Evolutionary conservation across 257 asterid genomes (phyloP), one percentile per base, ranked within the genome.

Genomic region (Mentha longifolia): DNA sequence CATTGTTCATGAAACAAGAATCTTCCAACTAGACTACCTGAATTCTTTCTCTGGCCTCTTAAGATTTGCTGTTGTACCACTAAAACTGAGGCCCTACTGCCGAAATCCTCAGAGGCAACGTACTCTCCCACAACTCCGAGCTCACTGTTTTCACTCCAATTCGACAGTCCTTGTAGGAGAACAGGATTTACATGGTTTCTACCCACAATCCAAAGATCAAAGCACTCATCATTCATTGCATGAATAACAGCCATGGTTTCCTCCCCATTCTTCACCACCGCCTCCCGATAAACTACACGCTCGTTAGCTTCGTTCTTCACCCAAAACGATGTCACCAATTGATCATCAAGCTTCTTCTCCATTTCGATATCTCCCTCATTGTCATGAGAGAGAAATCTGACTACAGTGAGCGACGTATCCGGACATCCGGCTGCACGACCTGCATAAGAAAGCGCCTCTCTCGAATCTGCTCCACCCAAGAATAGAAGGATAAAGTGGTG

Each of bases 281-380:
- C 91, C 81, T 92, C 97, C 62, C 83, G 65, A 68, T 93, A 93
- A 33, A 71, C 70, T 13, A 93, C 82, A 46, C 82, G 75, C 2
- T 57, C 14, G 20, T 85, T 88, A 9, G 81, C 82, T 76, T 90
- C 96, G 16, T 89, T 83, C 71, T 93, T 92, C 83, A 93, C 95
- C 98, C 96, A 90, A 70, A 93, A 93, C 86, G 90, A 82, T 3
- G 93, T 90, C 47, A 93, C 93, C 22, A 88, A 20, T 20, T 90
- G 95, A 68, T 93, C 98, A 71, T 90, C 98, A 3, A 93, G 91
- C 73, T 87, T 88, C 89, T 86, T 90, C 79, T 93, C 98, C 69
- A 80, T 55, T 65, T 65, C 72, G 9, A 64, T 50, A 22, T 90
- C 97, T 3, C 92, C 95, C 59, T 64, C 83, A 2, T 71, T 70